These are phyloP conservation scores for Fusarium sarcochroum DNA, from an alignment of 2,329 filamentous ascomycete genomes.

Conservation along the genomic window DNA sequence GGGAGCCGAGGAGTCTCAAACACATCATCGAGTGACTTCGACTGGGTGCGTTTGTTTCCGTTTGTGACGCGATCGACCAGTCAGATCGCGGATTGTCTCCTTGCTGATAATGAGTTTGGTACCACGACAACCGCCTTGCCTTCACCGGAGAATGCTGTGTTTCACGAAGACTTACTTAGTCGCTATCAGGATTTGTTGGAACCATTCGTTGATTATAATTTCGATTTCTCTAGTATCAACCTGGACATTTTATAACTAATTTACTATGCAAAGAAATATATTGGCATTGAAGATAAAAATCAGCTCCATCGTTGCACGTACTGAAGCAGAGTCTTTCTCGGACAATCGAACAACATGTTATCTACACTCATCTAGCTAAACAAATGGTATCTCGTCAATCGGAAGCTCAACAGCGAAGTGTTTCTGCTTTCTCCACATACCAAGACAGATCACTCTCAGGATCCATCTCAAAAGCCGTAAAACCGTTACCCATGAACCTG, in stretches of 20 bases:
- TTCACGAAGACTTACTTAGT: conserved; percentile 37
- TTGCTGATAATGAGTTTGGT: conserved; percentile 38
- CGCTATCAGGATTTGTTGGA: conserved; percentile 41
- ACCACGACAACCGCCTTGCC: conserved; percentile 22
- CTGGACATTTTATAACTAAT: conserved; percentile 19
- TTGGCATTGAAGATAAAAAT: no score
- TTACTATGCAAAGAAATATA: background rate
- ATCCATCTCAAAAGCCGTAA: conserved; percentile 45
- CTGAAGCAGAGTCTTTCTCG: background rate
- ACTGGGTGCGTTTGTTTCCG: conserved; percentile 38
- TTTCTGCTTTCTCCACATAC: conserved; percentile 44
- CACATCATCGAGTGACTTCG: conserved; percentile 9
- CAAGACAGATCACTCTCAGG: conserved; percentile 39
- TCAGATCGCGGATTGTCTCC: conserved; percentile 33
- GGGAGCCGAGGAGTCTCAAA: background rate
- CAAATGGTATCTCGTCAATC: background rate
- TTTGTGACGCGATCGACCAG: conserved; percentile 40
- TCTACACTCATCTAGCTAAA: background rate
- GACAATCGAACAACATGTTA: background rate
- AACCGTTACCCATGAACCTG: conserved; percentile 43
- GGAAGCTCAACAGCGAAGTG: conserved; percentile 6
- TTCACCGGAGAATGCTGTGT: conserved; percentile 34
- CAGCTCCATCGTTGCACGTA: background rate
- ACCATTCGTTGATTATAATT: conserved; percentile 40
- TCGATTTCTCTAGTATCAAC: conserved; percentile 34